Base-by-base conservation (phyloP, 2,329 filamentous ascomycete genomes). In the Monascus ruber region DNA sequence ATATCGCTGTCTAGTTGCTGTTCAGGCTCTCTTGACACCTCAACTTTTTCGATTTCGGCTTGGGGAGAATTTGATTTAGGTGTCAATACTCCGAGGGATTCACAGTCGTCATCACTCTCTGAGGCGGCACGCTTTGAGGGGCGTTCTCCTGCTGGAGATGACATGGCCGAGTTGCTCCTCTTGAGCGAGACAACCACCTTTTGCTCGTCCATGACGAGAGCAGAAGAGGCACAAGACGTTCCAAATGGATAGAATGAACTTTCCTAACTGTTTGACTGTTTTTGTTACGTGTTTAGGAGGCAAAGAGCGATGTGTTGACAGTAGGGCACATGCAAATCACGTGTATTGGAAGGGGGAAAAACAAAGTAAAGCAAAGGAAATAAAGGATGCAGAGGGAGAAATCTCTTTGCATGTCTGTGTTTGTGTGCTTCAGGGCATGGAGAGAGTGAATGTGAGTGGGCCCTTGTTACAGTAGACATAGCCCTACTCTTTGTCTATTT, bases 281-380 rank as follows among this genome's bases (percentile, higher is more conserved):
- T 17, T 17, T 17, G n/a, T 8, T 11, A 31, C 29, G 29, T 31
- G 29, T 31, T 31, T 31, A 31, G 35, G 24, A 34, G 28, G 26
- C 31, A 26, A 24, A 40, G 27, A 34, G 5, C 24, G 2, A 11
- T 8, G 29, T 31, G 10, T 24, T 43, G 41, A 41, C 33, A 37
- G 24, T 42, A 45, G 40, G 42, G 40, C 33, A 43, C 26, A 6
- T 7, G 5, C 6, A 10, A 11, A 35, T 50, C 42, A 48, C 38
- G 46, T 47, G 47, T 29, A 24, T 24, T 37, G 17, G n/a, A 36
- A 39, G n/a, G n/a, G n/a, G 28, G 26, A 17, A 25, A 27, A 11
- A 33, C 29, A 33, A 33, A 33, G 33, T 26, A 34, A 31, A 27
- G 26, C 39, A 38, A 32, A 34, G 11, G 29, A 37, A 17, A 17